phyloP scores from a whole-genome alignment of 2,329 filamentous ascomycete species.

The Cercospora canescens region DNA sequence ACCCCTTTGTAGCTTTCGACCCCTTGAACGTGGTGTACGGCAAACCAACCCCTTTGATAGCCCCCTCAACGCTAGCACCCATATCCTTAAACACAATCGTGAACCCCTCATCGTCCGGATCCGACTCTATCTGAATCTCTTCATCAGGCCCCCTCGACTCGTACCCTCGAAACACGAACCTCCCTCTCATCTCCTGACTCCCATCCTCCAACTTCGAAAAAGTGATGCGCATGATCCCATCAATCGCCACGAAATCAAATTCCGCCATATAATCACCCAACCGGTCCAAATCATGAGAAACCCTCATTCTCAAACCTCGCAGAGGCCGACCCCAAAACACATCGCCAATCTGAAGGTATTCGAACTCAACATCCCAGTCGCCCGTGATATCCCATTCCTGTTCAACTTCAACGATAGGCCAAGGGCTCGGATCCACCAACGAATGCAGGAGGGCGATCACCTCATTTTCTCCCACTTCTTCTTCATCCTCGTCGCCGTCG shows the following conservation, averaged over 20 bases:
- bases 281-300: background rate
- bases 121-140: background rate
- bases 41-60: background rate
- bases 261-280: background rate
- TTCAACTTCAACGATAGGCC: no score
- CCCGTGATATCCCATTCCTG: background rate
- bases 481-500: background rate
- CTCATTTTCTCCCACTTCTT: no score
- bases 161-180: background rate
- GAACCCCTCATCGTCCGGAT: background rate
- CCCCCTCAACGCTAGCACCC: background rate
- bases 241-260: background rate
- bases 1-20: background rate
- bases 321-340: no score
- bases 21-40: background rate
- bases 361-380: background rate
- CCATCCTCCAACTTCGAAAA: background rate
- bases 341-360: no score
- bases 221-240: background rate
- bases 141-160: background rate
- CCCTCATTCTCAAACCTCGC: background rate
- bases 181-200: background rate
- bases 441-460: no score
- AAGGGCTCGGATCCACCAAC: no score
- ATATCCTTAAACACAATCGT: background rate